These are phyloP conservation scores for Linanthus parryae DNA, from an alignment of 148 eudicot genomes.

Conservation along the genomic window DNA sequence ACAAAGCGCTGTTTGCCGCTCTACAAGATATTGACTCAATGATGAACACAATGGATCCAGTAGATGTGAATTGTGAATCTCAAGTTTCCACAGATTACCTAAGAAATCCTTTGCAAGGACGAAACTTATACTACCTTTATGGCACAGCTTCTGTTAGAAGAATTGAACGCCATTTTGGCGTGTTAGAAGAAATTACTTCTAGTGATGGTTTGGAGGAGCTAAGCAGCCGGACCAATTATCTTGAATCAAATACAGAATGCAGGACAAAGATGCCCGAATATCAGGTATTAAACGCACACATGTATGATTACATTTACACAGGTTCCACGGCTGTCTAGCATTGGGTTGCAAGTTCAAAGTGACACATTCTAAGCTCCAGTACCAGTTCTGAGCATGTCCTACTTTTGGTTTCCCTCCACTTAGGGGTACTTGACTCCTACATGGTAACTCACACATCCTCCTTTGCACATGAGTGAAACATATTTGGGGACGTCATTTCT, in stretches of 20 bases:
- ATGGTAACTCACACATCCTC: background rate
- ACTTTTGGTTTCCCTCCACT: background rate
- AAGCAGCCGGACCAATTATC: background rate
- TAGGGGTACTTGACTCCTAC: background rate
- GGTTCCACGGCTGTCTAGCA: too few species aligned
- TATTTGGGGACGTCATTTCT: background rate
- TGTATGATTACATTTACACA: background rate
- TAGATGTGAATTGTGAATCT: too few species aligned
- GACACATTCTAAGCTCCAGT: too few species aligned
- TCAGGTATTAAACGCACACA: slow-evolving; percentile 12
- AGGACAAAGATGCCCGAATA: slow-evolving; percentile 1
- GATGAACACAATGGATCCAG: too few species aligned
- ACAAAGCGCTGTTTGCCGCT: too few species aligned
- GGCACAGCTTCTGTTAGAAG: background rate
- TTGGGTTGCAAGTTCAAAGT: too few species aligned
- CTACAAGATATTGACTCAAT: too few species aligned
- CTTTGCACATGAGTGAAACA: background rate
- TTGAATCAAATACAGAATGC: background rate
- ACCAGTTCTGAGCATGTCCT: too few species aligned
- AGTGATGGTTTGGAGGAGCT: slow-evolving; percentile 1
- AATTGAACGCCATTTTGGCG: slow-evolving; percentile 8
- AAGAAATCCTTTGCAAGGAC: background rate
- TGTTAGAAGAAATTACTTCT: background rate
- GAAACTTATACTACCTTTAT: background rate
- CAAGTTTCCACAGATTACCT: too few species aligned